Base-by-base conservation (phyloP, 2,329 filamentous ascomycete species). In the Colletotrichum sp. region DNA sequence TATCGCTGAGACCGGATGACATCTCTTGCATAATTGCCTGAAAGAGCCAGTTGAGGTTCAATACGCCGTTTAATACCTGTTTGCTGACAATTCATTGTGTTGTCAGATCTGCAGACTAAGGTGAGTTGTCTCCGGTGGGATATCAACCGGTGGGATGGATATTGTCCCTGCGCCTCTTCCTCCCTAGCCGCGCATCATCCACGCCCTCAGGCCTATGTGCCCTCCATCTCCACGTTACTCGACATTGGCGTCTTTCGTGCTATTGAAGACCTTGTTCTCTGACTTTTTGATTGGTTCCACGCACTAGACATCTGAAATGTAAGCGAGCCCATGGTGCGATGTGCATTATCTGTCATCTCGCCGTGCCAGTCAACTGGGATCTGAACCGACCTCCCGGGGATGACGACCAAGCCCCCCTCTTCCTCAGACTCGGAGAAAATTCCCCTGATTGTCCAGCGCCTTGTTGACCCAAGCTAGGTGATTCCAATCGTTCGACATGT, bases 401-500 rank as follows among this genome's bases (percentile, higher is more conserved):
- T 26, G 55, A 18, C 21, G 1, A 26, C 26, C 13, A 26, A 59
- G 55, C 52, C 32, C 52, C 6, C 36, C 39, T 18, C 28, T 15
- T 39, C 24, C 32, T 57, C 28, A 26, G 5, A 26, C 57, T 65
- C 71, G 59, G 44, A 24, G 66, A 65, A 64, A 32, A 44, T 65
- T 70, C 10, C 59, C 71, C 26, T 74, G 59, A 70, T 49, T 6
- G 18, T 57, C 16, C 26, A 16, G 24, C 10, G 2, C 9, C 24
- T 4, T 57, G 28, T 62, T 74, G 32, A 74, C 28, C 26, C 8
- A 44, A 10, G 8, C 8, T 6, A 76, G 74, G 74, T 72, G 66
- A 73, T 62, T 65, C 70, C 12, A 69, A 36, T 21, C 65, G 70
- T 8, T 69, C 70, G 18, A 69, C 74, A 4, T 82, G 81, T 52